Base-by-base conservation (phyloP, 1,284 basidiomycete species). In the Tylopilus orsonianus region DNA sequence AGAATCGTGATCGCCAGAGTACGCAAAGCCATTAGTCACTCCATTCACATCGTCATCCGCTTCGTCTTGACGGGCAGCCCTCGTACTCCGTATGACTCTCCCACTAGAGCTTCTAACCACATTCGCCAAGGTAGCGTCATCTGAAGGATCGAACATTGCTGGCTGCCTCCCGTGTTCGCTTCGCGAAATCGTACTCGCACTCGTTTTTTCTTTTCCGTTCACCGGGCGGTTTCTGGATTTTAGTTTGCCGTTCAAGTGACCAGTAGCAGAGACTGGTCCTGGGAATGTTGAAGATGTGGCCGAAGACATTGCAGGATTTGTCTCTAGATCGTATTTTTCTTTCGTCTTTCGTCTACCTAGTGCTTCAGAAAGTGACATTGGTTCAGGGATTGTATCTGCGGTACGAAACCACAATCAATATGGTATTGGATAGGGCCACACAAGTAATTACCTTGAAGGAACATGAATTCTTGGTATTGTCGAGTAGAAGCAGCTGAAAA, bases 301-400 rank as follows among this genome's bases (percentile, higher is more conserved):
- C 9, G 72, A 60, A 14, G 73, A 69, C 49, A 79, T 71, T 24
- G 82, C 78, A 26, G 84, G 81, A 56, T 83, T 79, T 48, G 79
- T 79, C 39, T 83, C 77, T 8, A 79, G 57, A 18, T 78, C 61
- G 56, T 79, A 80, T 52, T 76, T 79, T 64, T 80, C 80, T 59
- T 79, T 83, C 18, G 68, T 71, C 50, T 75, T 73, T 40, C 81
- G 79, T 46, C 74, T 69, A 32, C 73, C 67, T 19, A 89, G 66
- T 16, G 87, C 87, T 33, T 79, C 74, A 4, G 68, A 60, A 35
- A 88, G 70, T 5, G 82, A 64, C 8, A 87, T 69, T 4, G 87
- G 80, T 24, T 67, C 64, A 2, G 87, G 87, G 13, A 90, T 80
- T 14, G 81, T 83, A 55, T 87, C 87, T 90, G 54, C 23, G 18